Evolutionary conservation across 2,329 filamentous ascomycete genomes (phyloP), one percentile per base, ranked within the genome.

Genomic region (Geosmithia flava): DNA sequence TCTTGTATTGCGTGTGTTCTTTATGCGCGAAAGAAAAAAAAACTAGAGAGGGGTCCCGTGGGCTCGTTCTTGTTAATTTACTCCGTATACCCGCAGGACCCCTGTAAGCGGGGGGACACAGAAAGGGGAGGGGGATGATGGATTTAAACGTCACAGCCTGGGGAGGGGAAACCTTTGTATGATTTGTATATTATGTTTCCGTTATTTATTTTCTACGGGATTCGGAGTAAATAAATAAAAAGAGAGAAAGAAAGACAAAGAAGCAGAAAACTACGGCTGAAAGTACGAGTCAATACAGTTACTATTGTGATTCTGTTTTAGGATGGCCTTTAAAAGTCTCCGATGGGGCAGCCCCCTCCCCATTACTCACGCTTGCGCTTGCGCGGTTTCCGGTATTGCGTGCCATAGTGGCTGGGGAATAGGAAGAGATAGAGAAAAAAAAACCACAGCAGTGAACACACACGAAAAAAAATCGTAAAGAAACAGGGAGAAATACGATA

Each of bases 301-400:
- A 11, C 5, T 3, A 37, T 37, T 37, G 10, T 7, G 15, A 13
- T 37, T 16, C 11, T 37, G 33, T 16, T 27, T 27, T 27, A 27
- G 23, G 4, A 27, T 37, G 33, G 33, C 11, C 11, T 7, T 37
- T 37, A 42, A n/a, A n/a, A 19, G 41, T 19, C 41, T 42, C 10
- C 4, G 41, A 23, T 42, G 17, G 17, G 41, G 11, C 17, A 10
- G 3, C 10, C 17, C 41, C n/a, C n/a, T n/a, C n/a, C n/a, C n/a
- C 20, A 23, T 27, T 27, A 27, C 23, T 27, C 23, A 27, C 23
- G 23, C 23, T 27, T 27, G 23, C 41, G 41, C 41, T 37, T 45
- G 44, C 44, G 44, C 44, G 44, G 44, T 45, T 45, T 45, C 44
- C 19, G 44, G 44, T 45, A 27, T 17, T 23, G 8, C 42, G 20